Base-by-base conservation (phyloP, 1,284 basidiomycete species). In the Fistulinella staudtii region DNA sequence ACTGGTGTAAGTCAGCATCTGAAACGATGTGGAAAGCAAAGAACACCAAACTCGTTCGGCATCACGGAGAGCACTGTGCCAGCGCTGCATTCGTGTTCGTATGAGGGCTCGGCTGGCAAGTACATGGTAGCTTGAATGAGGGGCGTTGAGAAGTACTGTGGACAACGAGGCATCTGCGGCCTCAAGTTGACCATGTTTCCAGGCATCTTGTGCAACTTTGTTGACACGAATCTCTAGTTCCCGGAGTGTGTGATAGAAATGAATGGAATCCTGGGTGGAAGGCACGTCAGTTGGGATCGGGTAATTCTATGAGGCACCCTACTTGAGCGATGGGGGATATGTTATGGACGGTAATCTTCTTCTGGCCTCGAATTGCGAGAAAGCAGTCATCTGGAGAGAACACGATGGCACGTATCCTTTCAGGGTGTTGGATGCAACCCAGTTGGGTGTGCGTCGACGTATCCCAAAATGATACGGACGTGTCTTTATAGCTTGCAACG, bases 281-380 rank as follows among this genome's bases (percentile, higher is more conserved):
- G n/a, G n/a, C n/a, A n/a, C n/a, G n/a, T n/a, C n/a, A n/a, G n/a
- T n/a, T n/a, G n/a, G n/a, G n/a, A n/a, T n/a, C n/a, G n/a, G n/a
- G n/a, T n/a, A n/a, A n/a, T n/a, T n/a, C n/a, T n/a, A n/a, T n/a
- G n/a, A n/a, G n/a, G n/a, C n/a, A n/a, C n/a, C n/a, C n/a, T n/a
- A n/a, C n/a, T n/a, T n/a, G n/a, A n/a, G n/a, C n/a, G n/a, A n/a
- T n/a, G n/a, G n/a, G n/a, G n/a, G n/a, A n/a, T n/a, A n/a, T n/a
- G n/a, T n/a, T n/a, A n/a, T n/a, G n/a, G n/a, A n/a, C n/a, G n/a
- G n/a, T n/a, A n/a, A n/a, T n/a, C n/a, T n/a, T n/a, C n/a, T n/a
- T n/a, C n/a, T n/a, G n/a, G n/a, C n/a, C n/a, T n/a, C n/a, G n/a
- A 3, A 44, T 22, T 13, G 39, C 51, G 13, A 52, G 27, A 31